Evolutionary conservation across 2,329 filamentous ascomycete species (phyloP), one percentile per base, ranked within the genome.

Genomic region (Calonectria pseudoreteaudii): DNA sequence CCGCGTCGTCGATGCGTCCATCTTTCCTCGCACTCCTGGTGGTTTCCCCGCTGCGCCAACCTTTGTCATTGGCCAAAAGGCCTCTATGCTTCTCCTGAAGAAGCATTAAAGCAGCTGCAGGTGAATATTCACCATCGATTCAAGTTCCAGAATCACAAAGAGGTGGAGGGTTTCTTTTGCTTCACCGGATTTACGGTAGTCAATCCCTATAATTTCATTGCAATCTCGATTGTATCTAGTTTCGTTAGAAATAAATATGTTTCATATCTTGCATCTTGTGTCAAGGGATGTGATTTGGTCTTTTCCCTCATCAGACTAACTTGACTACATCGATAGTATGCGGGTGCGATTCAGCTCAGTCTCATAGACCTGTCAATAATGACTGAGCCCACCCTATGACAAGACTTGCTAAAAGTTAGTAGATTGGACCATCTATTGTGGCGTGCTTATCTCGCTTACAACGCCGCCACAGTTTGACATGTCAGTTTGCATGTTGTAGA

Each of bases 1-100:
- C 65, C 84, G 91, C 6, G 91, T 92, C 8, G 91, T 92, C 2
- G 91, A 93, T 83, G 91, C 89, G 0, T 88, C 86, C n/a, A 84
- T 88, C 7, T 92, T 90, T 72, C 89, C 90, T 8, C 72, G 76
- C 26, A 47, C 66, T 0, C 76, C 76, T 0, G 76, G 74, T 20
- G 74, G 68, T 20, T 78, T 78, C 0, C 76, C 76, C 9, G 70
- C 56, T 16, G 76, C 73, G 0, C 76, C 76, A 0, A 77, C 76
- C 1, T 77, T 77, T 36, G 28, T 77, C 38, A 77, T 74, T 16
- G 74, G 67, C 3, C 74, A 76, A n/a, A 77, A 76, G 26, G 75
- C 75, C 0, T 77, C 69, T 23, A 23, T 30, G 0, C 30, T 60
- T 0, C 75, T 77, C 4, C 4, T 75, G 4, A 30, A 68, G n/a